Evolutionary conservation across 1,284 basidiomycete genomes (phyloP), one percentile per base, ranked within the genome.

Genomic region (Filobasidium uniguttulatum): DNA sequence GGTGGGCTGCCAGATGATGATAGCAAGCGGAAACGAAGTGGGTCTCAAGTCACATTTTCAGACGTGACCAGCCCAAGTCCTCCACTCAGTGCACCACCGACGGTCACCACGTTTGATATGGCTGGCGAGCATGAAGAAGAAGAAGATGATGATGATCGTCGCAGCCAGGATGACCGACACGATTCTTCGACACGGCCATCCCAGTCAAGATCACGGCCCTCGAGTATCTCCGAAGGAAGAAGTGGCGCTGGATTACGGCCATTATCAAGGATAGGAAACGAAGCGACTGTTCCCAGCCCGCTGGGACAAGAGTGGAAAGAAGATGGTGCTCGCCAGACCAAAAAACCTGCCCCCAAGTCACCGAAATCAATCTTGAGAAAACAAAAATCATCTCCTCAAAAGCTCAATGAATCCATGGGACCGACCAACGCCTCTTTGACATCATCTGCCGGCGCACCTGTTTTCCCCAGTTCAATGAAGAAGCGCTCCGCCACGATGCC

Each of bases 231-330:
- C 17, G 43, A 36, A 30, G 31, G 31, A 9, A 33, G 31, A 9
- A 26, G 5, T 25, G 26, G 48, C 8, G 10, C 12, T 15, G 48
- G 28, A 1, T 10, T 50, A 26, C 41, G 35, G 29, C 50, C 50
- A 25, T 40, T 52, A 7, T 52, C 50, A 3, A 52, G 59, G 44
- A 62, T 56, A 37, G 59, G 57, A 15, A 59, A 58, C 40, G 63
- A 60, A 29, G 65, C 66, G 19, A 60, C 66, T 17, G 59, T 58
- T 10, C 65, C 66, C 10, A 64, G 61, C 41, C 66, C 66, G 12
- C 55, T 68, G 3, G 62, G 63, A 0, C 63, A 63, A 26, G 64
- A 65, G 36, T 65, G 63, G 62, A 60, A n/a, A 9, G 15, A 43
- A 43, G 23, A 20, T 9, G 3, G 40, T 28, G 7, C 9, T 7